Percentiles rank a stretch among this genome's conserved stretches.
Evolutionary conservation across 2,329 filamentous ascomycete genomes (phyloP).

Genomic region (Aureobasidium sp.): DNA sequence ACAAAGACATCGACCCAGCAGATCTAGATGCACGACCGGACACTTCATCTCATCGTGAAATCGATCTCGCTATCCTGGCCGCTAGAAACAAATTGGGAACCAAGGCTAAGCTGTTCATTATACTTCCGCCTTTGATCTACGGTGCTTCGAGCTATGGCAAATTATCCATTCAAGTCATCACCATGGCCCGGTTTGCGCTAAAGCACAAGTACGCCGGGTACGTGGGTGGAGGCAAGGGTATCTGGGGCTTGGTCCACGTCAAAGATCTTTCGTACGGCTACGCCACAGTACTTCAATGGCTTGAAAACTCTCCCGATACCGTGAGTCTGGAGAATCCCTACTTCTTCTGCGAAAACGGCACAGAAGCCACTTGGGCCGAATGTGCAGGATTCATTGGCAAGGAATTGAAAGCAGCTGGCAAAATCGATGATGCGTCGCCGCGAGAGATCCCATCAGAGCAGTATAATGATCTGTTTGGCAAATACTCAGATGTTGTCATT

Average conservation of each 20-base stretch:
- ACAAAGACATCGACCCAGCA: conserved; percentile 34
- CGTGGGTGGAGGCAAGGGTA: conserved; percentile 37
- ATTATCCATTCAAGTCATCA: conserved; percentile 43
- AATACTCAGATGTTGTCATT: conserved; percentile 31
- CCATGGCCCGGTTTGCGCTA: conserved; percentile 40
- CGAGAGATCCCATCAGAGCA: conserved; percentile 30
- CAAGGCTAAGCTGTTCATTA: conserved; percentile 41
- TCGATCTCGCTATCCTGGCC: conserved; percentile 40
- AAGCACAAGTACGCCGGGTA: conserved; percentile 43
- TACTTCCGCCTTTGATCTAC: conserved; percentile 44
- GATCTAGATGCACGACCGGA: conserved; percentile 38
- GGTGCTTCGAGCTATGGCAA: conserved; percentile 35
- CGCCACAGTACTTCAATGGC: conserved; percentile 38
- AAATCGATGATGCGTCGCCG: conserved; percentile 32
- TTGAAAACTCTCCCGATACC: conserved; percentile 31
- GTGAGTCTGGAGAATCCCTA: conserved; percentile 40
- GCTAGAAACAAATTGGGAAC: conserved; percentile 31
- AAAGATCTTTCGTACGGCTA: conserved; percentile 42
- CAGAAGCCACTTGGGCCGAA: conserved; percentile 39
- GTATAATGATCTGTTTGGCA: conserved; percentile 31
- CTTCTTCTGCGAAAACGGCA: conserved; percentile 43
- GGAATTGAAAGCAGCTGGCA: conserved; percentile 32
- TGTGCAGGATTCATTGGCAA: conserved; percentile 34
- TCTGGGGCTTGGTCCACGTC: conserved; percentile 42
- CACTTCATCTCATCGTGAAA: conserved; percentile 37